These are phyloP conservation scores for Fusarium luffae DNA, from an alignment of 2,329 filamentous ascomycete genomes.

Conservation along the genomic window DNA sequence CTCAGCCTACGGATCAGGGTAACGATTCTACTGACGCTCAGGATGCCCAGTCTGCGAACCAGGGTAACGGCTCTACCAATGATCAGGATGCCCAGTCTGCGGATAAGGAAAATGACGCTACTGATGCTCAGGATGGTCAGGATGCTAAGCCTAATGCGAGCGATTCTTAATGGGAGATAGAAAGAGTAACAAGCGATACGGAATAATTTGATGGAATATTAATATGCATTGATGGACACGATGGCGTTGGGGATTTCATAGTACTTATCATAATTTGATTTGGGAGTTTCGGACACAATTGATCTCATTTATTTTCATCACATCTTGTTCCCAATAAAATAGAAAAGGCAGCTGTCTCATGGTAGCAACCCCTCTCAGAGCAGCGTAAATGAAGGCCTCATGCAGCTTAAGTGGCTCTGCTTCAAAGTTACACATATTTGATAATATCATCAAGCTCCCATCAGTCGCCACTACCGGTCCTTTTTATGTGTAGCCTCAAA, in stretches of 20 bases:
- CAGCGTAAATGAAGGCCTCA: fast-evolving
- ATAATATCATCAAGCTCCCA: background rate
- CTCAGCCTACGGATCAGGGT: no score
- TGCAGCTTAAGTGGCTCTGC: background rate
- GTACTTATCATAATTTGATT: background rate
- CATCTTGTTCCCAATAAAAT: background rate
- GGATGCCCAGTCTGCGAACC: no score
- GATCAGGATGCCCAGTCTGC: no score
- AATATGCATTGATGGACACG: background rate
- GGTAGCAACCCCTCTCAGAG: background rate
- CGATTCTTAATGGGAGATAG: no score
- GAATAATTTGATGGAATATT: background rate
- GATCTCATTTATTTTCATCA: background rate
- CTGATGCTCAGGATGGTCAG: no score
- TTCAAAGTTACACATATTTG: background rate
- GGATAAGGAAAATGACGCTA: no score
- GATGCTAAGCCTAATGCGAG: no score
- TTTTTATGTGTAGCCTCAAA: no score
- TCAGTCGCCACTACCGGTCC: background rate
- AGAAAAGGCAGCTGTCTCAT: background rate
- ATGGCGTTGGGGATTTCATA: background rate
- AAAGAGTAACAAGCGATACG: no score
- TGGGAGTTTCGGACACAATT: background rate
- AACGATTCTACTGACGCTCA: no score
- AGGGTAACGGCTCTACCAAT: no score